Conservation (phyloP, 306 rosid species). For the Pyrus betulifolia region DNA sequence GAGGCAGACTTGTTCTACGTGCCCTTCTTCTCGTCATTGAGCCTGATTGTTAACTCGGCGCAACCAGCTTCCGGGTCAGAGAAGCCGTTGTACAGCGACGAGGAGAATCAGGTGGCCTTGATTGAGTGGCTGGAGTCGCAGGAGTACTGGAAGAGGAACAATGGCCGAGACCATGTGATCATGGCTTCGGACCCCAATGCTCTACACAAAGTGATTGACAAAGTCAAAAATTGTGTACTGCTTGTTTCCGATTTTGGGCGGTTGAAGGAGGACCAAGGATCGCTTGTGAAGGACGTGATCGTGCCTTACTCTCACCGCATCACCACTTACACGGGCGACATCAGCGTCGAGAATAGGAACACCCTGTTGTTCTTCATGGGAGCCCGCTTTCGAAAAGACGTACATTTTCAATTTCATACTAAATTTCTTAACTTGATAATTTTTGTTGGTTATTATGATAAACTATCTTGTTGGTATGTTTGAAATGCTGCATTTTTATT, state of each 20-base stretch:
- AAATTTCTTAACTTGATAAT: not conserved
- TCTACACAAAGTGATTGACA: conserved; percentile 52
- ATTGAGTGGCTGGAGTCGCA: conserved; percentile 75
- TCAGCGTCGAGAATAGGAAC: conserved; percentile 42
- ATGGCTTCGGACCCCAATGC: conserved; percentile 94
- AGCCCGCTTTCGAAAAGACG: conserved; percentile 89
- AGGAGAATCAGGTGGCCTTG: conserved; percentile 74
- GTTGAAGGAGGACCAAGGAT: conserved; percentile 70
- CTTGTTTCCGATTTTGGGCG: conserved; percentile 86
- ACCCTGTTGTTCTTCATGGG: conserved; percentile 94
- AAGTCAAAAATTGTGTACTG: conserved; percentile 49
- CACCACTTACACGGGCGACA: conserved; percentile 39
- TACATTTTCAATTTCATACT: conserved; percentile 6
- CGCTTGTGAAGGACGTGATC: conserved; percentile 76
- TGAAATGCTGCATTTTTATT: not conserved
- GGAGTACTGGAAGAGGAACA: conserved; percentile 67
- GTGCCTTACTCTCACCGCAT: conserved; percentile 85
- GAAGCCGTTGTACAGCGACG: conserved; percentile 54
- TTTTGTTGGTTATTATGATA: not conserved
- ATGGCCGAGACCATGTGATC: conserved; percentile 83
- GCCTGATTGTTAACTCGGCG: conserved; percentile 53
- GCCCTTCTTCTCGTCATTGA: conserved; percentile 76
- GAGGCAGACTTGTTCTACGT: conserved; percentile 84
- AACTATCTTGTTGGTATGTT: not conserved
- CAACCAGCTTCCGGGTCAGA: conserved; percentile 36